Base-by-base conservation (phyloP, 2,329 filamentous ascomycete species). In the Alternaria rosae region DNA sequence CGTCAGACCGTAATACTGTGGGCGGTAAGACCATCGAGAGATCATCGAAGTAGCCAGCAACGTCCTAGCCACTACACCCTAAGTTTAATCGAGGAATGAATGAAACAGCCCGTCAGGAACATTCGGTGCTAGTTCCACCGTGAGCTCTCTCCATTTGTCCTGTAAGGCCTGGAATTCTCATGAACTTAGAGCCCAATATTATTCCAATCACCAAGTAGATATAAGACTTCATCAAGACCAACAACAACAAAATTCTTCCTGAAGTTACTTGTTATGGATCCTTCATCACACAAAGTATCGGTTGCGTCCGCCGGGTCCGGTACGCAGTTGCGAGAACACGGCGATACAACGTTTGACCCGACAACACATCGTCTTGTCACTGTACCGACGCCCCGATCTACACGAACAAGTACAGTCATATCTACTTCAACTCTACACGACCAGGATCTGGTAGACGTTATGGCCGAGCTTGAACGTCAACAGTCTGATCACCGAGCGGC, bases 361-460 rank as follows among this genome's bases (percentile, higher is more conserved):
- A 8, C 20, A 4, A 57, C 25, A 3, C 41, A 20, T 21, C 21
- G 6, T 9, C 4, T 23, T 28, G 20, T 55, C 15, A 52, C 38
- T 10, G 12, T 21, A 6, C 17, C 48, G 8, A 54, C 48, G 21
- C 21, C 15, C 23, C 15, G 8, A 23, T 13, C 32, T 11, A 13
- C 20, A 10, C 12, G 8, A n/a, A 32, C 2, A 6, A 20, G 7
- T 7, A 20, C 30, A 35, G 15, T 5, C 7, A 12, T 28, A 26
- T 44, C 43, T 7, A 23, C 6, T 3, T 8, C 59, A 11, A 9
- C 32, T 5, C 57, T 68, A 10, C 63, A 68, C 42, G 54, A 17
- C 13, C 63, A 70, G 43, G 26, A 59, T 11, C 43, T 62, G 38
- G 17, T 56, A 23, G 64, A 68, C 12, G 32, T 63, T 55, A 70